Evolutionary conservation across 2,329 filamentous ascomycete genomes (phyloP), one percentile per base, ranked within the genome.

Genomic region (Seiridium unicorne): DNA sequence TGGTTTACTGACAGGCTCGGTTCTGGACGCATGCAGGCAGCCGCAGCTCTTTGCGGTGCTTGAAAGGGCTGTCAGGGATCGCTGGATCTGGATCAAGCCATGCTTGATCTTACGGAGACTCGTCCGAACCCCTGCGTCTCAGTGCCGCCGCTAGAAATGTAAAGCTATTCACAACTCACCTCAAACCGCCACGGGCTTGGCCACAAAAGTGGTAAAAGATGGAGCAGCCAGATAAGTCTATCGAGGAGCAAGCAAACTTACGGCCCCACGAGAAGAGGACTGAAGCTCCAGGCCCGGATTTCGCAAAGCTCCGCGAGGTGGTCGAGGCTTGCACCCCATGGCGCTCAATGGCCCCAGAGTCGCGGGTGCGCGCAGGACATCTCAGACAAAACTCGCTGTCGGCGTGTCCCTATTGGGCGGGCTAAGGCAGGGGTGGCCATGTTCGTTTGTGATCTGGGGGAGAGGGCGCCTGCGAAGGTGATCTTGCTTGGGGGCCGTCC

Each of bases 71-170:
- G 32, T 35, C 49, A 55, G n/a, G 53, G 53, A 31, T 44, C 36
- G 38, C 53, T 44, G 38, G 36, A 55, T 55, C 53, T 55, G 53
- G 53, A 46, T 55, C 53, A 55, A 32, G 38, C 31, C 7, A 26
- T 38, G 53, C 53, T 55, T 77, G 53, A 72, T 77, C 69, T 72
- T 53, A 35, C 31, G 10, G 49, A 34, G 49, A 53, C n/a, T 13
- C 26, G 32, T 11, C 18, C 18, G 18, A 13, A 36, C 38, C 38
- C 13, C 7, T 42, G 7, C 38, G 7, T 42, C 7, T 42, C 38
- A 42, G 38, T 13, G 7, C 7, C 38, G 38, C 7, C 38, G 34
- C 49, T 26, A 26, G 10, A 31, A 31, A 3, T 10, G n/a, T 26
- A 26, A 31, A 31, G 32, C 26, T 9, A 10, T 26, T 3, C 11